phyloP scores from a whole-genome alignment of 2,329 filamentous ascomycete genomes.

The Bipolaris cookei region DNA sequence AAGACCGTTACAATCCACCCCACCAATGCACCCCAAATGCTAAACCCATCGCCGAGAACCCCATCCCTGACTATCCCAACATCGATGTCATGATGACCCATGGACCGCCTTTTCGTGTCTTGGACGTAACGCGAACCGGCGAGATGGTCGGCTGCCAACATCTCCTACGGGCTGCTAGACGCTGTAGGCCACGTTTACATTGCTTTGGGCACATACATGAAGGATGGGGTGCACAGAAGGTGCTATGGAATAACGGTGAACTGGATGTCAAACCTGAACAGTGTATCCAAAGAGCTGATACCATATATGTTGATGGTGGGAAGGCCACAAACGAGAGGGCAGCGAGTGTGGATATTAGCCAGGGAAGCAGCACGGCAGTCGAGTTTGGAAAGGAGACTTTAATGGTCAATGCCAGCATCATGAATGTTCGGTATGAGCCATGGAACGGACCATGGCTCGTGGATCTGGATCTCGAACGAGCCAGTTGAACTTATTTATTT shows the following conservation, averaged over 20 bases:
- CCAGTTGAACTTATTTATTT: constrained; percentile 1
- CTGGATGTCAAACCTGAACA: constrained; percentile 26
- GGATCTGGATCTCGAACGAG: constrained; percentile 55
- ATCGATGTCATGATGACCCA: constrained; percentile 68
- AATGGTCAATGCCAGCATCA: constrained; percentile 65
- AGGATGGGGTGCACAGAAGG: constrained; percentile 49
- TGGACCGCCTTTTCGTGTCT: constrained; percentile 60
- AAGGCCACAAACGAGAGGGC: constrained; percentile 31
- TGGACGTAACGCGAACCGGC: constrained; percentile 53
- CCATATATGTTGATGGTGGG: constrained; percentile 26
- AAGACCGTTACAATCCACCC: constrained; percentile 60
- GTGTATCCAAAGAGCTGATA: constrained; percentile 25
- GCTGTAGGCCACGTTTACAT: constrained; percentile 62
- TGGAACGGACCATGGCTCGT: constrained; percentile 63
- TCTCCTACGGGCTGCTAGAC: constrained; percentile 58
- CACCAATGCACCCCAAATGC: constrained; percentile 35
- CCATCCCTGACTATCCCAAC: constrained; percentile 53
- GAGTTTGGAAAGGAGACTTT: constrained; percentile 59
- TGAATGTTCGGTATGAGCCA: constrained; percentile 57
- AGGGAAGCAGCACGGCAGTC: constrained; percentile 39
- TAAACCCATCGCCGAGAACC: constrained; percentile 43
- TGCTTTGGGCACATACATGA: constrained; percentile 70
- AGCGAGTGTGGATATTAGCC: constrained; percentile 43
- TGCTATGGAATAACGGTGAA: constrained; percentile 46
- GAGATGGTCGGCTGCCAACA: constrained; percentile 61